Base-by-base conservation (phyloP, 2,329 filamentous ascomycete species). In the Fusarium begoniae region DNA sequence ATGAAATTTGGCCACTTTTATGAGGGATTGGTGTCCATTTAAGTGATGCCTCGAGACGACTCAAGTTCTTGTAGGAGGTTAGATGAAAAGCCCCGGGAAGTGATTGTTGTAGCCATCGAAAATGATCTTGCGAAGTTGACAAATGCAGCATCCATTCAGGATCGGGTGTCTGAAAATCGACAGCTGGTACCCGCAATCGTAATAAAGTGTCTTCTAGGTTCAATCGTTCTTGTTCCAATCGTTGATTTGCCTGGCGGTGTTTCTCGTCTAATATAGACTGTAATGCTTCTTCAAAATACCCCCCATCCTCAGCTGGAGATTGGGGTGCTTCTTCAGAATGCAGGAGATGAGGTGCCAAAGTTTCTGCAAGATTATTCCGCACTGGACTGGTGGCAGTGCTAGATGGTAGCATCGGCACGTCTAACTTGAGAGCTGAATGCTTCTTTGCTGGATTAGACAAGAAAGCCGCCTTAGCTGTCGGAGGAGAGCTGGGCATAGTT, bases 211-310 rank as follows among this genome's bases (percentile, higher is more conserved):
- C 75, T 10, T 66, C 50, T 26, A 75, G 65, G 28, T 80, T 69
- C 3, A 82, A 51, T 18, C 72, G 70, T 45, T 84, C 82, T 62
- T 80, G 76, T 41, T 79, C 78, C 11, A 76, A 47, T 22, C 65
- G 54, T 11, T n/a, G 58, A 26, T 69, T 63, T 15, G 59, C 53
- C 20, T 64, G 62, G 14, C 51, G 38, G 20, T 69, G 63, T 28
- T 70, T 69, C 6, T 64, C 59, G 17, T 76, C 45, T 11, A 81
- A 40, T 11, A 81, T 47, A 4, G 63, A 37, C 22, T 67, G 60
- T 38, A 82, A 73, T 7, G 73, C 70, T 9, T 80, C 75, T 13
- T 80, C 74, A 45, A 81, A 80, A 38, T 69, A 64, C 0, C 44
- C 54, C 10, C 65, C 54, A 5, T 66, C 40, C 7, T 37, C 66